These are phyloP conservation scores for Colletotrichum aenigma DNA, from an alignment of 2,329 filamentous ascomycete genomes.

Conservation along the genomic window DNA sequence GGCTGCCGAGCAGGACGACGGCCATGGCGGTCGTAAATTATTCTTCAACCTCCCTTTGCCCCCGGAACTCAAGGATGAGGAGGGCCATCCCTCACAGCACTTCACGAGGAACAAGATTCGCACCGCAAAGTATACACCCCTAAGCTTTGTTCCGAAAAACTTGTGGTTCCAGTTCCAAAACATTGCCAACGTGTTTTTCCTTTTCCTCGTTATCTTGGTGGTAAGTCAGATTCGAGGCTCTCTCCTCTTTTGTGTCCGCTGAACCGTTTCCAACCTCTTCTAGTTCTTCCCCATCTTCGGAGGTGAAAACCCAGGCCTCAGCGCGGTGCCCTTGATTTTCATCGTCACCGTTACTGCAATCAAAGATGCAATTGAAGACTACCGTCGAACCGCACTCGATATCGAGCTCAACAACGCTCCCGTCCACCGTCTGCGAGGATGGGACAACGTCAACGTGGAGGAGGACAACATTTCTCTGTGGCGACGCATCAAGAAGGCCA, in stretches of 20 bases:
- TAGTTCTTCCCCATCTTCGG: conserved; percentile 98
- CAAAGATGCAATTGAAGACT: conserved; percentile 97
- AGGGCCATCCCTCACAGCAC: conserved; percentile 72
- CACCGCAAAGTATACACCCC: conserved; percentile 94
- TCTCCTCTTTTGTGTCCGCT: not conserved
- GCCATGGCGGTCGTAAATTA: conserved; percentile 59
- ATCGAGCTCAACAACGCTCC: conserved; percentile 96
- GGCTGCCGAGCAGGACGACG: conserved; percentile 41
- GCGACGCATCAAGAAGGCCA: conserved; percentile 91
- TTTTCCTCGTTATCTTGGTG: conserved; percentile 92
- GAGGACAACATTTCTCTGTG: conserved; percentile 86
- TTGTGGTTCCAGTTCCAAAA: conserved; percentile 98
- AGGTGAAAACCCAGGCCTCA: conserved; percentile 85
- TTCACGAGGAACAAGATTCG: conserved; percentile 96
- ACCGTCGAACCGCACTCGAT: conserved; percentile 87
- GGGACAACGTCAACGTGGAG: conserved; percentile 91
- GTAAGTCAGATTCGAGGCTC: conserved; percentile 60
- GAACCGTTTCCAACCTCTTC: conserved; percentile 10
- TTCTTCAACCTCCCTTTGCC: conserved; percentile 91
- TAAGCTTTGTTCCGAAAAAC: conserved; percentile 97
- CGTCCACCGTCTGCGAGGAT: conserved; percentile 86
- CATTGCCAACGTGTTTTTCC: conserved; percentile 97
- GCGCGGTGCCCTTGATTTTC: conserved; percentile 89
- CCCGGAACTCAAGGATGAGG: conserved; percentile 74
- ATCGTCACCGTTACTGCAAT: conserved; percentile 88